Evolutionary conservation across 345 rosid genomes (phyloP).

Genomic region (Camelina sativa): DNA sequence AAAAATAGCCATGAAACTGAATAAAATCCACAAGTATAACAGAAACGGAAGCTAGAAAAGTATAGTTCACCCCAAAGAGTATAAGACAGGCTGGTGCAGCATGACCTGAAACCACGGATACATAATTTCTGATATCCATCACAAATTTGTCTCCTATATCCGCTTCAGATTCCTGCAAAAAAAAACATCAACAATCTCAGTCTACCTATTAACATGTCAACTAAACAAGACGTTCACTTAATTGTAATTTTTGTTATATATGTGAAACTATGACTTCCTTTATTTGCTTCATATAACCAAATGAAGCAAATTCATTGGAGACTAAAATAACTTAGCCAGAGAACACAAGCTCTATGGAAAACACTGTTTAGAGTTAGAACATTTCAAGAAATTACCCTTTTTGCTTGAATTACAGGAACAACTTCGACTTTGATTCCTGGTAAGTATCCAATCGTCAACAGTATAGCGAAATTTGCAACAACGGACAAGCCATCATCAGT

Average conservation of each 20-base stretch:
- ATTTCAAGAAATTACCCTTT: constrained; percentile 45
- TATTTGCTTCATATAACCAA: background rate
- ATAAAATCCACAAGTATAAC: constrained; percentile 11
- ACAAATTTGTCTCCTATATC: constrained; percentile 58
- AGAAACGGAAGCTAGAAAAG: constrained; percentile 10
- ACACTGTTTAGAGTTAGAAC: background rate
- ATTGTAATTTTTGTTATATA: background rate
- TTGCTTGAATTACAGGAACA: constrained; percentile 50
- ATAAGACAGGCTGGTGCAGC: constrained; percentile 66
- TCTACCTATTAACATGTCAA: constrained; percentile 3
- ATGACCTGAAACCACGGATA: constrained; percentile 59
- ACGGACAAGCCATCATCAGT: constrained; percentile 4
- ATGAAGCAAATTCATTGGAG: constrained; percentile 1
- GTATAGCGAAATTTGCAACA: constrained; percentile 45
- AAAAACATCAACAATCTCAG: background rate
- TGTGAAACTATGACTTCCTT: background rate
- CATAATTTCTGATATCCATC: constrained; percentile 58
- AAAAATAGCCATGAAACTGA: constrained; percentile 20
- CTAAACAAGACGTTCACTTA: background rate
- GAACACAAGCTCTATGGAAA: constrained; percentile 14
- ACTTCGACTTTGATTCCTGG: constrained; percentile 86
- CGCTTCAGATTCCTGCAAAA: constrained; percentile 48
- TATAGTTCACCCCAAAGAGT: constrained; percentile 68
- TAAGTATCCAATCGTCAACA: constrained; percentile 72
- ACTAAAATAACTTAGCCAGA: background rate